Percentiles rank a stretch among this genome's conserved stretches.
Evolutionary conservation across 2,329 filamentous ascomycete genomes (phyloP).

Genomic region (Claviceps quebecensis): DNA sequence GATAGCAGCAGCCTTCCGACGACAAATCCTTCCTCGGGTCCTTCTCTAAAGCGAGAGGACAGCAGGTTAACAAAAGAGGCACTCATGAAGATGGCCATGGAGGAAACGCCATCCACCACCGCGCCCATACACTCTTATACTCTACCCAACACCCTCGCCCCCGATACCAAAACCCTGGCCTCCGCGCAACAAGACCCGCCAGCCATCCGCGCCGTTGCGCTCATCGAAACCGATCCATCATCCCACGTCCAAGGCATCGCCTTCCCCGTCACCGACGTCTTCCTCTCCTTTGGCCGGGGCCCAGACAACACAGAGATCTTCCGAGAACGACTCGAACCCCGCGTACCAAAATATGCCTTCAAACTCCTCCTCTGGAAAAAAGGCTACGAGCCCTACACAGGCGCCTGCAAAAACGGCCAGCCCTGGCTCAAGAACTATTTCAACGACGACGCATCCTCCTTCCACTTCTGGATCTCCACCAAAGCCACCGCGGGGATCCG

Average conservation of each 20-base stretch:
- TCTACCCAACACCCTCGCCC: constrained; percentile 23
- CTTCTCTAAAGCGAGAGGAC: constrained; percentile 13
- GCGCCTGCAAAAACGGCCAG: constrained; percentile 39
- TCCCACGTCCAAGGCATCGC: constrained; percentile 51
- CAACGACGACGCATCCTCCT: constrained; percentile 34
- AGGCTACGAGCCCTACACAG: constrained; percentile 45
- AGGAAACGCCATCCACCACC: constrained; percentile 19
- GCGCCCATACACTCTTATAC: constrained; percentile 13
- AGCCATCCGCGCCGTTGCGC: constrained; percentile 40
- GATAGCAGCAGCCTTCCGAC: neutral
- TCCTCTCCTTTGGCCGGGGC: constrained; percentile 67
- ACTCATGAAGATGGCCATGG: constrained; percentile 2
- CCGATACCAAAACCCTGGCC: constrained; percentile 22
- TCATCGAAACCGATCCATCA: constrained; percentile 48
- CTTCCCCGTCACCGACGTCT: constrained; percentile 49
- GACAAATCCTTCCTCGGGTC: neutral
- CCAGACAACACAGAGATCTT: constrained; percentile 55
- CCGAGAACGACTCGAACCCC: constrained; percentile 45
- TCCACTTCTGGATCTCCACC: constrained; percentile 63
- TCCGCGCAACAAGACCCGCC: constrained; percentile 18
- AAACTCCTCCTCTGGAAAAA: constrained; percentile 63
- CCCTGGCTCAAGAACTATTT: constrained; percentile 22
- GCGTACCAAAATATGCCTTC: constrained; percentile 70
- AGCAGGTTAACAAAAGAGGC: constrained; percentile 13
- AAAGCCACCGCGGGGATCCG: constrained; percentile 63